Percentiles rank a stretch among this genome's conserved stretches.
These are phyloP conservation scores for Clathrospora elynae DNA, from an alignment of 2,329 filamentous ascomycete species.

Conservation along the genomic window DNA sequence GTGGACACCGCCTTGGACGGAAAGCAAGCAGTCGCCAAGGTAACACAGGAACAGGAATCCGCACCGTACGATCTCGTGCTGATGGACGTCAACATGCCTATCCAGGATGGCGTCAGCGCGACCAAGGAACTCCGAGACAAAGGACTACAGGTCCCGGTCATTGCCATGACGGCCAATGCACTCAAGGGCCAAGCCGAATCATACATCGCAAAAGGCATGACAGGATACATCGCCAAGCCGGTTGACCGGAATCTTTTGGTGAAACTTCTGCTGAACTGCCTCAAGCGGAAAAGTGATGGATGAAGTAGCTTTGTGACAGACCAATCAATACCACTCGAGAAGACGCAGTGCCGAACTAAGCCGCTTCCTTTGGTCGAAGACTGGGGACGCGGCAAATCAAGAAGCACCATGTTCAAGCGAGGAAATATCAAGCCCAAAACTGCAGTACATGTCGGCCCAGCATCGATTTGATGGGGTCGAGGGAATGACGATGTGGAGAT, in stretches of 20 bases:
- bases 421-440: no score
- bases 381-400: no score
- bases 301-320: conserved; percentile 6
- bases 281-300: conserved; percentile 19
- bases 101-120: conserved; percentile 38
- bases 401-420: no score
- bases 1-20: conserved; percentile 52
- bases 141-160: conserved; percentile 49
- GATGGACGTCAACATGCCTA: conserved; percentile 47
- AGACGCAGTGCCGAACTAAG: no score
- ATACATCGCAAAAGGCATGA: conserved; percentile 61
- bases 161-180: conserved; percentile 63
- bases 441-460: no score
- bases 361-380: no score
- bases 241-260: conserved; percentile 57
- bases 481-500: no score
- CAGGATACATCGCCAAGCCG: conserved; percentile 62
- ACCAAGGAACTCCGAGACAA: conserved; percentile 35
- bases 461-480: no score
- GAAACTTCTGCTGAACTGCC: conserved; percentile 46
- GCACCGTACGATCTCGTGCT: conserved; percentile 39
- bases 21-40: conserved; percentile 48
- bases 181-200: conserved; percentile 61
- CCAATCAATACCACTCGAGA: no score
- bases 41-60: conserved; percentile 5